These are phyloP conservation scores for Croton setiger DNA, from an alignment of 441 rosid genomes.

Conservation along the genomic window DNA sequence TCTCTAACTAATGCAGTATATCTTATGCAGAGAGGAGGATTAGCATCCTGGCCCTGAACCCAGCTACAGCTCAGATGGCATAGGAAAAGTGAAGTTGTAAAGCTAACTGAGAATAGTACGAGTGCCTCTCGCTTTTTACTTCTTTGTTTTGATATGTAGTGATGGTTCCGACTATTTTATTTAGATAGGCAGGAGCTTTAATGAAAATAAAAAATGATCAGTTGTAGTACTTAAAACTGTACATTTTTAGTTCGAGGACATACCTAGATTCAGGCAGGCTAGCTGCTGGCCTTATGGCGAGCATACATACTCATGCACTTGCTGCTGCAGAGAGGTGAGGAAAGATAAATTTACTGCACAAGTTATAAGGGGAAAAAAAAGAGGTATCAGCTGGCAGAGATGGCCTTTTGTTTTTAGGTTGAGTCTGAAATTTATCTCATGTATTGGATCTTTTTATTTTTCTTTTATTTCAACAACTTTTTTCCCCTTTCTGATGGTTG, in stretches of 20 bases:
- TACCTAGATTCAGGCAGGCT: slow-evolving; percentile 43
- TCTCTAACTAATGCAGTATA: slow-evolving; percentile 10
- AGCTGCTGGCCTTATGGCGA: slow-evolving; percentile 37
- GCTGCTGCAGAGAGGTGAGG: slow-evolving; percentile 24
- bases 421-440: slow-evolving; percentile 29
- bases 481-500: background rate
- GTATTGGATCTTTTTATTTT: slow-evolving; percentile 25
- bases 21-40: slow-evolving; percentile 62
- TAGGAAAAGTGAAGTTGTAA: slow-evolving; percentile 44
- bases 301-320: slow-evolving; percentile 16
- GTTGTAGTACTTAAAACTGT: slow-evolving; percentile 46
- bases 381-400: slow-evolving; percentile 24
- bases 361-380: slow-evolving; percentile 35
- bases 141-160: slow-evolving; percentile 23
- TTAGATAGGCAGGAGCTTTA: slow-evolving; percentile 37
- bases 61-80: slow-evolving; percentile 35
- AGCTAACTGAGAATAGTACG: slow-evolving; percentile 58
- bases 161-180: slow-evolving; percentile 34
- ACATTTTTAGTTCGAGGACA: slow-evolving; percentile 49
- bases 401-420: slow-evolving; percentile 25
- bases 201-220: slow-evolving; percentile 37
- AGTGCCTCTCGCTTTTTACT: slow-evolving; percentile 30
- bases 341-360: slow-evolving; percentile 26
- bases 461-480: slow-evolving; percentile 17
- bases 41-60: slow-evolving; percentile 50